Evolutionary conservation across 2,329 filamentous ascomycete genomes (phyloP).

Genomic region (Aphanocladium album): DNA sequence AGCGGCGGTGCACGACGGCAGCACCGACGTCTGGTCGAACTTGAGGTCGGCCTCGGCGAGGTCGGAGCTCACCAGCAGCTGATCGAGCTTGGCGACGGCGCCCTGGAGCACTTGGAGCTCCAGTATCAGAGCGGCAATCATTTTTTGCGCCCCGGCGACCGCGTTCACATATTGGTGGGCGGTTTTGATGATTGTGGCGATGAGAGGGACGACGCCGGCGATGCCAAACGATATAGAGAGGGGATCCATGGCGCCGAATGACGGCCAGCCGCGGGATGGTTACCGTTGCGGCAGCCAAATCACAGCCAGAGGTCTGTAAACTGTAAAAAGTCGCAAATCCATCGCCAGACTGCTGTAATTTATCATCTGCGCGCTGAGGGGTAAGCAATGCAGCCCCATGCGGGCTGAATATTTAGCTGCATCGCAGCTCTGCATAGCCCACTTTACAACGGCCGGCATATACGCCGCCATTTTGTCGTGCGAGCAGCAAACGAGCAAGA

Average conservation of each 20-base stretch:
- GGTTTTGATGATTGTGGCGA: neutral
- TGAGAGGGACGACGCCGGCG: conserved; percentile 5
- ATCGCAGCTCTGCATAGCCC: neutral
- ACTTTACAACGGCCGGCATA: neutral
- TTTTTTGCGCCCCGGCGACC: neutral
- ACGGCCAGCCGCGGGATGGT: too few species aligned
- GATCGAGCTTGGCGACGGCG: neutral
- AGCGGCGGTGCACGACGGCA: conserved; percentile 10
- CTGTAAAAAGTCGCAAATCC: neutral
- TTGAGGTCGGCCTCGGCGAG: neutral
- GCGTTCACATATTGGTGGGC: neutral
- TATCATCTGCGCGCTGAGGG: neutral
- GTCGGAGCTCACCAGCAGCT: neutral
- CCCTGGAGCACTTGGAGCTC: neutral
- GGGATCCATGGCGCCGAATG: neutral
- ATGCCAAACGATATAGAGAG: conserved; percentile 12
- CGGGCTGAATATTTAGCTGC: neutral
- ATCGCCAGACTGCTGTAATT: neutral
- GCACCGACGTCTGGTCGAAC: conserved; percentile 1
- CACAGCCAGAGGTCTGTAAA: too few species aligned
- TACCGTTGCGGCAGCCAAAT: too few species aligned
- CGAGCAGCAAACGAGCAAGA: too few species aligned
- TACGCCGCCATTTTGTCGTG: neutral
- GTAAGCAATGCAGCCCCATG: neutral
- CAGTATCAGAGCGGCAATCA: neutral